Percentiles rank a stretch among this genome's conserved stretches.
These are phyloP conservation scores for Colletotrichum sp. DNA, from an alignment of 2,329 filamentous ascomycete genomes.

Conservation along the genomic window DNA sequence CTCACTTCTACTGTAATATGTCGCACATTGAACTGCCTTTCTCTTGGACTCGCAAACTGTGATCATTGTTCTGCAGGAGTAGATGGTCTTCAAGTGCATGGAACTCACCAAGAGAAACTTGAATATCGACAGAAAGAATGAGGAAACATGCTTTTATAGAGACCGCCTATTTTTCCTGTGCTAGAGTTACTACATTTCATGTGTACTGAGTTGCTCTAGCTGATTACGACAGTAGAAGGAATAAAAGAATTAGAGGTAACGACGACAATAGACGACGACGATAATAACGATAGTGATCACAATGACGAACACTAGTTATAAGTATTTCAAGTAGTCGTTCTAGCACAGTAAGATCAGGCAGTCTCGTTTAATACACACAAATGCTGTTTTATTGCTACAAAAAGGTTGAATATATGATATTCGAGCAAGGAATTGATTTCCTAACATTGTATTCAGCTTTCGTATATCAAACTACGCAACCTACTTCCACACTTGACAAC, in stretches of 20 bases:
- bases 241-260: neutral
- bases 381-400: rapidly evolving
- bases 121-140: neutral
- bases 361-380: neutral
- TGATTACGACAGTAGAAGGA: rapidly evolving
- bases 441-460: rapidly evolving
- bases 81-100: neutral
- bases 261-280: neutral
- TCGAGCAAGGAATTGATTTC: neutral
- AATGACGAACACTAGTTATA: neutral
- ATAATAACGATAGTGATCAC: neutral
- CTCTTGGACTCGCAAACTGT: neutral
- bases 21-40: rapidly evolving
- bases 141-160: neutral
- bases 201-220: neutral
- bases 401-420: neutral
- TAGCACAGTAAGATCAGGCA: no score
- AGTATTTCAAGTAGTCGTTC: neutral
- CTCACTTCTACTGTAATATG: rapidly evolving
- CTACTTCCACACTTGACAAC: neutral
- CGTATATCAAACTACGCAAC: neutral
- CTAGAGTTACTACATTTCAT: rapidly evolving
- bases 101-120: neutral
- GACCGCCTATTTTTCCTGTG: no score
- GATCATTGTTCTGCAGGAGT: rapidly evolving